Conservation (phyloP, 805 yeast species). For the Kregervanrija pseudodelftensis region DNA sequence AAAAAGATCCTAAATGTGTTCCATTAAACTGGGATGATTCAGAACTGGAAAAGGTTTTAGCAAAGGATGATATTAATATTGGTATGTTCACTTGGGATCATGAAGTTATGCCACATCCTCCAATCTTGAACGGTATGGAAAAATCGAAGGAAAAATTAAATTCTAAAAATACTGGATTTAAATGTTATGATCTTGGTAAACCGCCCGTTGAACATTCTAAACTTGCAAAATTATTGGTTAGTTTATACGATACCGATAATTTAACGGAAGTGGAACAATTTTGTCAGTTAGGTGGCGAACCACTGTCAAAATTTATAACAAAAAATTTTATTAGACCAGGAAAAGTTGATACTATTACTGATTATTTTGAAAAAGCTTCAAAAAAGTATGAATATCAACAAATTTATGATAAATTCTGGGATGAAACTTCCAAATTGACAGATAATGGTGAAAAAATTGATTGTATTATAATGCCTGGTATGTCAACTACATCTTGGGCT, state of each 20-base stretch:
- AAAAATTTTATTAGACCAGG: slow-evolving; percentile 16
- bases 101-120: slow-evolving; percentile 46
- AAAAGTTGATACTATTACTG: slow-evolving; percentile 12
- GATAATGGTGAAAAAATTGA: slow-evolving; percentile 36
- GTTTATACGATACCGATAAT: slow-evolving; percentile 19
- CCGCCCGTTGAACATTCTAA: slow-evolving; percentile 24
- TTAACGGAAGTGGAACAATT: slow-evolving; percentile 20
- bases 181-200: slow-evolving; percentile 23
- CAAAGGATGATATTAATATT: slow-evolving; percentile 30
- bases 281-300: slow-evolving; percentile 26
- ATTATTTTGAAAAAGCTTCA: slow-evolving; percentile 35
- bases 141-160: slow-evolving; percentile 19
- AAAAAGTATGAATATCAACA: slow-evolving; percentile 30
- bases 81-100: slow-evolving; percentile 42
- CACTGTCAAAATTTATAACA: slow-evolving; percentile 15
- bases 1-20: slow-evolving; percentile 40
- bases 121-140: slow-evolving; percentile 40
- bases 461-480: slow-evolving; percentile 42
- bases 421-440: slow-evolving; percentile 26
- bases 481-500: slow-evolving; percentile 35
- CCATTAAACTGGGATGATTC: slow-evolving; percentile 43
- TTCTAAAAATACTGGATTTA: neutral
- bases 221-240: slow-evolving; percentile 20
- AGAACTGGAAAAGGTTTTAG: slow-evolving; percentile 2
- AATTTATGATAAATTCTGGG: slow-evolving; percentile 32